These are phyloP conservation scores for Limnomonas spitsbergensis DNA, from an alignment of 139 green algal species.

Conservation along the genomic window DNA sequence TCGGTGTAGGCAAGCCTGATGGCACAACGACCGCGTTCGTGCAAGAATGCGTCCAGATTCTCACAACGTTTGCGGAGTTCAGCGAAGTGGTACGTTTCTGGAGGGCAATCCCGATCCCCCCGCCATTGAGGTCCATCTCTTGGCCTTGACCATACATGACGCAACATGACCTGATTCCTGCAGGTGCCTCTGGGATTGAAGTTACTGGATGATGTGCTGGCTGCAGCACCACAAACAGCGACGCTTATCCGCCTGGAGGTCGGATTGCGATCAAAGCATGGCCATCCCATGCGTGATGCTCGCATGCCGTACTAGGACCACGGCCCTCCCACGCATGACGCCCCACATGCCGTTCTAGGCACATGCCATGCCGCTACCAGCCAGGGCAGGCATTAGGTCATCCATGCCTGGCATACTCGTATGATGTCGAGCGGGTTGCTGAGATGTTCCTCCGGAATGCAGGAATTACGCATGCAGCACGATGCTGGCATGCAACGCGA, in stretches of 20 bases:
- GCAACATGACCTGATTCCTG: not conserved
- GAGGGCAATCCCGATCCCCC: not conserved
- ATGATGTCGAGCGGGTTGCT: too few species aligned
- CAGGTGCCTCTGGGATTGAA: slow-evolving; percentile 9
- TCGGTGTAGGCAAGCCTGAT: not conserved
- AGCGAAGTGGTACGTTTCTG: not conserved
- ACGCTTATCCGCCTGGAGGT: slow-evolving; percentile 20
- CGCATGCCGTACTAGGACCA: too few species aligned
- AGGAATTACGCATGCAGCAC: too few species aligned
- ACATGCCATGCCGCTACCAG: too few species aligned
- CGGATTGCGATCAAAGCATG: not conserved
- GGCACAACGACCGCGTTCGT: not conserved
- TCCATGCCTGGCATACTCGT: too few species aligned
- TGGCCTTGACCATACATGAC: too few species aligned
- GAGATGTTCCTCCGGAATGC: too few species aligned
- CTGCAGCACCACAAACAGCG: slow-evolving; percentile 3
- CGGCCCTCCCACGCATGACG: too few species aligned
- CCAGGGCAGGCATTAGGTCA: too few species aligned
- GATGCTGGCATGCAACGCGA: too few species aligned
- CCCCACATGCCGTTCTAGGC: too few species aligned
- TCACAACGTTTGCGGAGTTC: not conserved
- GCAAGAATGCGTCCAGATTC: not conserved
- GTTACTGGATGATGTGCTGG: slow-evolving; percentile 14
- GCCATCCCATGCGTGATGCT: not conserved
- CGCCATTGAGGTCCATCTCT: too few species aligned